phyloP scores from a whole-genome alignment of 225 moss, liverwort and hornwort species.

The Lunularia cruciata region DNA sequence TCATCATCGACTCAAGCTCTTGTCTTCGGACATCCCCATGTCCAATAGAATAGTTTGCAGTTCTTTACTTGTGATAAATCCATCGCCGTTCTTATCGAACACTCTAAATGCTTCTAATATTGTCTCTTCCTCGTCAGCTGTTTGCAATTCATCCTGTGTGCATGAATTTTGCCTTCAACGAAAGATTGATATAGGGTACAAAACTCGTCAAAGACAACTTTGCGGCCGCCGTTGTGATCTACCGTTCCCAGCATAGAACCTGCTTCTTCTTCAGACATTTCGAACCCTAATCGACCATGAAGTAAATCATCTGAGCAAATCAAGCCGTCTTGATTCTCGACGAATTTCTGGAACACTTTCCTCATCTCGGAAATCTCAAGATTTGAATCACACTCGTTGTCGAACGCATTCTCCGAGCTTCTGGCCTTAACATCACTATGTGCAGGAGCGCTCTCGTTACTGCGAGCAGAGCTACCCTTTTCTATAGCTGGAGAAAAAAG shows the following conservation, averaged over 20 bases:
- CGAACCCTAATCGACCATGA: slow-evolving; percentile 32
- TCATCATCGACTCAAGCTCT: slow-evolving; percentile 33
- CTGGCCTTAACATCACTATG: too few relatives aligned
- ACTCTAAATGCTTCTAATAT: slow-evolving; percentile 32
- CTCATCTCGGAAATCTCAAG: slow-evolving; percentile 29
- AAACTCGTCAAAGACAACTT: slow-evolving; percentile 37
- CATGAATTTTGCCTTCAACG: background rate
- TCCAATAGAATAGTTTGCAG: slow-evolving; percentile 30
- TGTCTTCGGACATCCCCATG: slow-evolving; percentile 26
- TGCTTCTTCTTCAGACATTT: slow-evolving; percentile 33
- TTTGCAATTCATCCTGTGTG: background rate
- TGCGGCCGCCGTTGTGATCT: slow-evolving; percentile 34
- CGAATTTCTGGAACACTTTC: slow-evolving; percentile 32
- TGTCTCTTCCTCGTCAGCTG: background rate
- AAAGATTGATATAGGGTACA: slow-evolving; percentile 26
- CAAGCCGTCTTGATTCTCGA: slow-evolving; percentile 32
- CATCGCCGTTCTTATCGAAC: slow-evolving; percentile 41
- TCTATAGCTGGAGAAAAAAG: too few relatives aligned
- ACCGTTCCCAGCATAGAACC: slow-evolving; percentile 26
- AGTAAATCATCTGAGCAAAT: slow-evolving; percentile 37
- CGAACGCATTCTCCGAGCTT: too few relatives aligned
- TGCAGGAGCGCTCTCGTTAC: too few relatives aligned
- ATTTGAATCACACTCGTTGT: too few relatives aligned
- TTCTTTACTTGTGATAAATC: slow-evolving; percentile 32
- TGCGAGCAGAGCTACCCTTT: too few relatives aligned